Percentiles rank a stretch among this genome's conserved stretches.
These are phyloP conservation scores for Botryotinia convoluta DNA, from an alignment of 2,329 filamentous ascomycete genomes.

Conservation along the genomic window DNA sequence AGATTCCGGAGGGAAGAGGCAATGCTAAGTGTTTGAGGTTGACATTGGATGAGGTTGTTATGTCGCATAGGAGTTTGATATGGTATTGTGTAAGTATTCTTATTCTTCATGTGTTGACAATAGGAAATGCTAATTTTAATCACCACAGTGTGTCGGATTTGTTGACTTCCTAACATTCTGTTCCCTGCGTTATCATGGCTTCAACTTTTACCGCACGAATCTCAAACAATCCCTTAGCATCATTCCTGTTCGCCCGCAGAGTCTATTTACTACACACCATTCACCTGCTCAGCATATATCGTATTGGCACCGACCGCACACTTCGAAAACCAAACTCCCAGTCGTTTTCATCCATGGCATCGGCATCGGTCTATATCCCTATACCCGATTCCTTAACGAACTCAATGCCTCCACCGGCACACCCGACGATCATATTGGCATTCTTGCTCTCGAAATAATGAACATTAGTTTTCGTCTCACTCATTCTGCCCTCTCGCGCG, in stretches of 20 bases:
- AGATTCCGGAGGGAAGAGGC: constrained; percentile 51
- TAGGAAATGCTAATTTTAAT: constrained; percentile 8
- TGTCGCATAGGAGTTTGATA: constrained; percentile 53
- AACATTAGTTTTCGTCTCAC: constrained; percentile 58
- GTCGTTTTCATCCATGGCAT: constrained; percentile 64
- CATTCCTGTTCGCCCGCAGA: constrained; percentile 54
- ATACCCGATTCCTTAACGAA: constrained; percentile 53
- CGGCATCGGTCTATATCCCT: constrained; percentile 57
- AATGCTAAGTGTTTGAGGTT: constrained; percentile 52
- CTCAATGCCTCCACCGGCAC: constrained; percentile 44
- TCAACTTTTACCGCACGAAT: constrained; percentile 47
- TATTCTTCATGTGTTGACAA: background rate
- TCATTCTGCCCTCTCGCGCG: constrained; percentile 45
- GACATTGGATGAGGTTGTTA: constrained; percentile 56
- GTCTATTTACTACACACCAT: constrained; percentile 44
- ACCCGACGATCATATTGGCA: constrained; percentile 51
- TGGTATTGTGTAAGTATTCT: constrained; percentile 53
- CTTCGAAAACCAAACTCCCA: constrained; percentile 53
- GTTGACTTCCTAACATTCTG: constrained; percentile 40
- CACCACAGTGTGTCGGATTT: constrained; percentile 35
- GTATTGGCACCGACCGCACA: constrained; percentile 62
- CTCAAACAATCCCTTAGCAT: constrained; percentile 45
- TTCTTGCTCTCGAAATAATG: constrained; percentile 58
- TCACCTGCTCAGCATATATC: constrained; percentile 50
- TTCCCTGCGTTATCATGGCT: constrained; percentile 44